A percentile compares a stretch with the other conserved stretches of the same genome.
Conservation (phyloP, 345 rosid genomes). For the Citrus glauca region DNA sequence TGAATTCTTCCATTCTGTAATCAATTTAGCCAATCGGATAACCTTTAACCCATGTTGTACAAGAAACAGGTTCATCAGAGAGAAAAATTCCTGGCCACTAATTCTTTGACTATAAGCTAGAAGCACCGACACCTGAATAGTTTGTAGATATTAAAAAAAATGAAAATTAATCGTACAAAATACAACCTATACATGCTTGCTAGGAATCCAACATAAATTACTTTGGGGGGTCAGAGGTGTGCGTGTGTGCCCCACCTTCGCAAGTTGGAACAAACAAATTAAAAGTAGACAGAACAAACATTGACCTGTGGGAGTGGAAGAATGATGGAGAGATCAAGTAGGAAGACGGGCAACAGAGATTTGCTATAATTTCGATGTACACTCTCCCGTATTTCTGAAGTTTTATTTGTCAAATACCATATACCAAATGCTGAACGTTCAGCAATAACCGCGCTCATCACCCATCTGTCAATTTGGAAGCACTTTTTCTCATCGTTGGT, state of each 20-base stretch:
- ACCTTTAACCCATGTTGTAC: slow-evolving; percentile 32
- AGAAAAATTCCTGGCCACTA: slow-evolving; percentile 20
- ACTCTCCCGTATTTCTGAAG: neutral
- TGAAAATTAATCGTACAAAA: neutral
- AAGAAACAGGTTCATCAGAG: slow-evolving; percentile 27
- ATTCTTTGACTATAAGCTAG: slow-evolving; percentile 17
- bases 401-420: neutral
- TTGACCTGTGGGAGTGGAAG: neutral
- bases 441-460: neutral
- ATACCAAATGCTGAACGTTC: neutral
- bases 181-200: too few species aligned
- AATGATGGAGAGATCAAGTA: neutral
- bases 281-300: too few species aligned
- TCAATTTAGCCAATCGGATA: slow-evolving; percentile 24
- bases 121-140: slow-evolving; percentile 24
- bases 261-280: too few species aligned
- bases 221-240: too few species aligned
- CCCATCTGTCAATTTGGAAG: neutral
- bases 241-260: too few species aligned
- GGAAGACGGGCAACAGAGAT: neutral
- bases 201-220: too few species aligned
- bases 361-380: neutral
- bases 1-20: slow-evolving; percentile 26
- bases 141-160: neutral
- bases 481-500: slow-evolving; percentile 10